These are phyloP conservation scores for Mortierella antarctica DNA, from an alignment of 192 early-diverging fungal genomes.

Conservation along the genomic window DNA sequence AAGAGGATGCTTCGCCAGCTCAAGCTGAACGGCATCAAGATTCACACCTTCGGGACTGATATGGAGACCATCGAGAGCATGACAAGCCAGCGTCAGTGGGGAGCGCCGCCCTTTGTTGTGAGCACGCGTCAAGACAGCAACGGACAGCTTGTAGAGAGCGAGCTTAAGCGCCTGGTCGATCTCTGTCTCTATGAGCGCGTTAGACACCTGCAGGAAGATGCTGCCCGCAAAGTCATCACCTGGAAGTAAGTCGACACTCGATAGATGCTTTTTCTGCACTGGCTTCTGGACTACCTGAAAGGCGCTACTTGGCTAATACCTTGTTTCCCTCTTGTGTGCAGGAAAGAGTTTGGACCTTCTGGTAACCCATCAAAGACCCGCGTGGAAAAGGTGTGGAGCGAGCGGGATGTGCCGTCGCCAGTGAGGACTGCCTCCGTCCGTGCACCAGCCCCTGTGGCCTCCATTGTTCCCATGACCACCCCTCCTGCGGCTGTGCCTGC, in stretches of 20 bases:
- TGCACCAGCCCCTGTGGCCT: not conserved
- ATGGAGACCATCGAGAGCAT: conserved; percentile 26
- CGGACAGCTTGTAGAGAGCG: conserved; percentile 25
- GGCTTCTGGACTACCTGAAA: no score
- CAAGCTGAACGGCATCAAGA: conserved; percentile 40
- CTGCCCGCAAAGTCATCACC: conserved; percentile 25
- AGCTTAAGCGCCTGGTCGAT: conserved; percentile 20
- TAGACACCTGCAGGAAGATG: conserved; percentile 34
- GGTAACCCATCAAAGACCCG: not conserved
- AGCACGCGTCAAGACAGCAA: conserved; percentile 29
- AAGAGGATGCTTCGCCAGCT: conserved; percentile 67
- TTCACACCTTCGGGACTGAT: conserved; percentile 43
- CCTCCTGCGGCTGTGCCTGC: not conserved
- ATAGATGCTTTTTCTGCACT: no score
- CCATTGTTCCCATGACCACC: not conserved
- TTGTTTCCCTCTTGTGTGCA: not conserved
- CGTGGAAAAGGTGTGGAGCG: conserved; percentile 21
- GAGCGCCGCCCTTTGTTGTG: conserved; percentile 36
- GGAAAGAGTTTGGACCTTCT: conserved; percentile 19
- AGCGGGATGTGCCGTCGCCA: not conserved
- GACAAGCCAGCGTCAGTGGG: conserved; percentile 32
- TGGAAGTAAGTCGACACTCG: conserved; percentile 23
- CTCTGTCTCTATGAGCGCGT: conserved; percentile 34
- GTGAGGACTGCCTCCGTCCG: no score
- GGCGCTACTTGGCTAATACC: not conserved